phyloP scores from a whole-genome alignment of 2,329 filamentous ascomycete species.

The Talaromyces sp. region DNA sequence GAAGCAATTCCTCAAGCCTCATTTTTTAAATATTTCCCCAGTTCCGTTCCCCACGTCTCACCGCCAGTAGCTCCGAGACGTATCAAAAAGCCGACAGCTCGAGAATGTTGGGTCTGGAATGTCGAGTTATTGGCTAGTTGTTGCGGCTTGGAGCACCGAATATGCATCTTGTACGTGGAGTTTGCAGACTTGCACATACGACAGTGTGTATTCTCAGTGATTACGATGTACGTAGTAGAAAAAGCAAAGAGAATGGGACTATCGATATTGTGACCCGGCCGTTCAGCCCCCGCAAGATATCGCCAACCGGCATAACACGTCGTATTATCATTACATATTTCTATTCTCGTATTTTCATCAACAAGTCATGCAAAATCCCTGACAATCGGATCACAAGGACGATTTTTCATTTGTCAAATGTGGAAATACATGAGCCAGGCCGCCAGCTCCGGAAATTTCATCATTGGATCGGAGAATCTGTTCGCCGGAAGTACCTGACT shows the following conservation, averaged over 20 bases:
- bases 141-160: neutral
- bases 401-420: slow-evolving; percentile 26
- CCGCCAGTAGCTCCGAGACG: neutral
- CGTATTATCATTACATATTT: slow-evolving; percentile 6
- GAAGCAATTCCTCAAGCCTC: neutral
- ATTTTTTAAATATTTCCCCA: neutral
- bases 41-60: slow-evolving; percentile 3
- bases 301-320: neutral
- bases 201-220: too few relatives aligned
- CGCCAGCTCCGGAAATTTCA: slow-evolving; percentile 18
- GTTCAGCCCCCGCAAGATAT: neutral
- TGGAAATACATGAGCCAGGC: slow-evolving; percentile 36
- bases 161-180: neutral
- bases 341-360: neutral
- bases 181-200: neutral
- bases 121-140: neutral
- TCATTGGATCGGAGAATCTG: slow-evolving; percentile 6
- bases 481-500: neutral
- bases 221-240: neutral
- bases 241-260: neutral
- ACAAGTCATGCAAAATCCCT: neutral
- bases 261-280: neutral
- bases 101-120: neutral
- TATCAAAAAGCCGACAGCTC: neutral
- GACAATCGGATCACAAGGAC: neutral